Base-by-base conservation (phyloP, 495 filamentous ascomycete genomes). In the Podospora australis region DNA sequence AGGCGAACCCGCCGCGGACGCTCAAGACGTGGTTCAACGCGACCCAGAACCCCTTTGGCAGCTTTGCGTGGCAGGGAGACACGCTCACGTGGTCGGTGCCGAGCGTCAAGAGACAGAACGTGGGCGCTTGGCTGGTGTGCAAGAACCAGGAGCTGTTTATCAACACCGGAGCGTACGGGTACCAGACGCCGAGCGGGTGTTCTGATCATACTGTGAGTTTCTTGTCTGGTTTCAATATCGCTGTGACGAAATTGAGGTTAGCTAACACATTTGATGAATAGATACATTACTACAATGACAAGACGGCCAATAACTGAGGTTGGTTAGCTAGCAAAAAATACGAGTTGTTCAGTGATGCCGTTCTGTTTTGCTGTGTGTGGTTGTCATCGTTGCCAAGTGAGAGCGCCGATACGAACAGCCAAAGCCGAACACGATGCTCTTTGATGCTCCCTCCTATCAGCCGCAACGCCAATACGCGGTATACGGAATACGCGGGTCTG, bases 141-240 rank as follows among this genome's bases (percentile, higher is more conserved):
- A 59, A 59, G 44, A 59, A 65, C 19, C 74, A 79, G 60, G 63
- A 54, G 39, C 48, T 83, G 49, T 81, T 72, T 49, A 70, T 81
- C 57, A 83, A 82, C 47, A 70, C 79, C 44, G 78, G 80, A 5
- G 72, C 72, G n/a, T 82, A 81, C 52, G 62, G 52, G 5, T 82
- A 80, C 51, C 58, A 73, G 62, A 82, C 77, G 6, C 79, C 78
- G 2, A 55, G 56, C 13, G 80, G 80, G 8, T 82, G 78, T 60
- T 60, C 69, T 30, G 78, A 82, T 59, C 69, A 81, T 62, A 82
- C 79, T 48, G 75, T 77, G 52, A 55, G 73, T 65, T 20, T n/a
- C 19, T 39, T 24, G 16, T 13, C 22, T 43, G 11, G 10, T 26
- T 0, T 6, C 8, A n/a, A 17, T 6, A 6, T 11, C 10, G 10